Base-by-base conservation (phyloP, 2,329 filamentous ascomycete species). In the Ceratocystis cacaofunesta region DNA sequence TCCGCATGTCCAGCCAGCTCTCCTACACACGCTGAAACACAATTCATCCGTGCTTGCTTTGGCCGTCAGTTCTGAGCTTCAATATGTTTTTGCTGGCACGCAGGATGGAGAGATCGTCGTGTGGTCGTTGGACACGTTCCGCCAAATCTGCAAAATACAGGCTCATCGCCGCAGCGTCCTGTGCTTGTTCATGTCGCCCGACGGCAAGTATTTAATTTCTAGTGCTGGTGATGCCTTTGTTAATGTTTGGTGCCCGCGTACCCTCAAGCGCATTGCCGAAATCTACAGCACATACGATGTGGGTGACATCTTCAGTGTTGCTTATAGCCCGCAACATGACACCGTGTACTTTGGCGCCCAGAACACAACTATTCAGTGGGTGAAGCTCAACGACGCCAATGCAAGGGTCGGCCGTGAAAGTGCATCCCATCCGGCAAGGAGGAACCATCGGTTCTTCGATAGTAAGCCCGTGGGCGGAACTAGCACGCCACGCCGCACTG, bases 361-460 rank as follows among this genome's bases (percentile, higher is more conserved):
- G 73, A 96, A 97, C 72, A 94, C 91, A 6, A 90, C 88, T 48
- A 94, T 96, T 63, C 92, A 96, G 79, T 99, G 94, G 94, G 88
- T 90, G 70, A 82, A 86, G 69, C 77, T 96, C 65, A 83, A 83
- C 70, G 83, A 89, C 68, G 81, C 84, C 28, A 78, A 80, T 36
- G 76, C 80, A 25, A 78, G 81, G 69, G 87, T 82, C 19, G 76
- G 79, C 3, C 84, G 82, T 63, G 84, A 84, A 67, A 85, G 84
- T 7, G 80, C 83, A 8, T 83, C 83, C 52, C 90, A 92, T 69
- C 89, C 89, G 0, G 87, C 88, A 43, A 82, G 86, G 68, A 82
- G 90, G 48, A 88, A 88, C 68, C 90, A 96, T 74, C 83, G 88
- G 28, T 97, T 97, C 77, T 97, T 96, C 72, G 92, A 97, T 75